These are phyloP conservation scores for Pharus latifolius DNA, from an alignment of 176 grass and related monocot species.

Conservation along the genomic window DNA sequence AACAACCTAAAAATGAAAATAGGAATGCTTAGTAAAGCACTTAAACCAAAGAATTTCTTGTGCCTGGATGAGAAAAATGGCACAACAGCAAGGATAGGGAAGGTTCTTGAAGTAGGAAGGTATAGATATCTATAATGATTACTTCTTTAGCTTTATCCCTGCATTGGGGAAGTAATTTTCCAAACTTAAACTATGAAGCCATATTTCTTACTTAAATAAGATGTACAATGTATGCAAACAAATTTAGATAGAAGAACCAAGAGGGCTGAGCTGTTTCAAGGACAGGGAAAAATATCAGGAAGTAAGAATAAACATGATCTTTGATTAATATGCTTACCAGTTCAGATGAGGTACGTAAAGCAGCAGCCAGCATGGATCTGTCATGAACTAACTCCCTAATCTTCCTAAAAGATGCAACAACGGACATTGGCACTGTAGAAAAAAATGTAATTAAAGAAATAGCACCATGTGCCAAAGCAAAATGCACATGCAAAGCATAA, in stretches of 20 bases:
- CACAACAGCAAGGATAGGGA: not conserved
- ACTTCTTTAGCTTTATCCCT: not conserved
- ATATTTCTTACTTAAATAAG: not conserved
- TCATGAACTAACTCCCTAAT: conserved; percentile 64
- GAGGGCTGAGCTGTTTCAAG: not conserved
- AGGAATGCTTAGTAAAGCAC: not conserved
- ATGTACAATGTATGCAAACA: not conserved
- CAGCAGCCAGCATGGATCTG: conserved; percentile 60
- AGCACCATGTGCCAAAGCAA: too few species aligned
- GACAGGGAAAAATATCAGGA: not conserved
- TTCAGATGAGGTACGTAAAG: conserved; percentile 67
- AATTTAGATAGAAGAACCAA: not conserved
- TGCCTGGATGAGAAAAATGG: not conserved
- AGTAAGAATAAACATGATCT: not conserved
- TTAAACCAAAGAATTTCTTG: not conserved
- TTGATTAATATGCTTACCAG: conserved; percentile 49
- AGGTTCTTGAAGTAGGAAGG: not conserved
- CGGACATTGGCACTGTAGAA: conserved; percentile 76
- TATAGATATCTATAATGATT: not conserved
- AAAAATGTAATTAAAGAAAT: not conserved
- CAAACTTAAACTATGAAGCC: not conserved
- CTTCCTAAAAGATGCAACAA: conserved; percentile 89
- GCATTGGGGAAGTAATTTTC: not conserved
- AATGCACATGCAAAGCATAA: too few species aligned
- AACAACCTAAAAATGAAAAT: conserved; percentile 53